These are phyloP conservation scores for Zea luxurians DNA, from an alignment of 176 grass and related monocot species.

Conservation along the genomic window DNA sequence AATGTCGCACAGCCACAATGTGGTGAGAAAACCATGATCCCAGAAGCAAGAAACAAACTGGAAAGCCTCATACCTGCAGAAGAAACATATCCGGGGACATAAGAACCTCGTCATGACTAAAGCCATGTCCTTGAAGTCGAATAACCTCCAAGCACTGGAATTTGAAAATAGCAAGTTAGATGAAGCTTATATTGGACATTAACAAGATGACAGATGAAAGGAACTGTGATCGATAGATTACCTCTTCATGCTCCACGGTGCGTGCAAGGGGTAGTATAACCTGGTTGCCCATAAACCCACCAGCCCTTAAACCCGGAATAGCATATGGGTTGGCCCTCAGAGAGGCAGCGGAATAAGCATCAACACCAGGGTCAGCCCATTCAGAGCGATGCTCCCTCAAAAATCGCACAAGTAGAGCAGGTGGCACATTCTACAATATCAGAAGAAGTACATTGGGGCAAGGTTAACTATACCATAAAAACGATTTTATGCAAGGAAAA, in stretches of 20 bases:
- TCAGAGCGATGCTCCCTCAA: slow-evolving; percentile 94
- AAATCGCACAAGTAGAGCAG: slow-evolving; percentile 83
- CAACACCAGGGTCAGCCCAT: slow-evolving; percentile 93
- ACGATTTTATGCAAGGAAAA: not conserved
- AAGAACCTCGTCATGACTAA: slow-evolving; percentile 74
- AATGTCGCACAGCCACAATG: not conserved
- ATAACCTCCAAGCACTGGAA: slow-evolving; percentile 90
- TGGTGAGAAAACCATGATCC: too few relatives aligned
- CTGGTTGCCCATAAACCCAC: slow-evolving; percentile 74
- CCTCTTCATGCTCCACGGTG: slow-evolving; percentile 92
- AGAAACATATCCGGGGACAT: slow-evolving; percentile 81
- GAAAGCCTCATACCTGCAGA: slow-evolving; percentile 61
- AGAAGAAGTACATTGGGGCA: not conserved
- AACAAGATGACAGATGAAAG: not conserved
- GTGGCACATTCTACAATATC: slow-evolving; percentile 80
- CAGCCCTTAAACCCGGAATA: slow-evolving; percentile 70
- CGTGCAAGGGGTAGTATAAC: slow-evolving; percentile 81
- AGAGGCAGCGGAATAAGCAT: slow-evolving; percentile 86
- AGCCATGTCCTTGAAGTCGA: slow-evolving; percentile 80
- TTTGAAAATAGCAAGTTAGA: not conserved
- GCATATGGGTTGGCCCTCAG: slow-evolving; percentile 64
- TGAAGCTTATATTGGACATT: not conserved
- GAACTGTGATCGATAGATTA: slow-evolving; percentile 16
- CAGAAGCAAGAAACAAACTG: not conserved
- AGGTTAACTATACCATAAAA: not conserved